A percentile compares a stretch with the other conserved stretches of the same genome.
Conservation (phyloP, 164 flowering plant species). For the Stephania japonica region DNA sequence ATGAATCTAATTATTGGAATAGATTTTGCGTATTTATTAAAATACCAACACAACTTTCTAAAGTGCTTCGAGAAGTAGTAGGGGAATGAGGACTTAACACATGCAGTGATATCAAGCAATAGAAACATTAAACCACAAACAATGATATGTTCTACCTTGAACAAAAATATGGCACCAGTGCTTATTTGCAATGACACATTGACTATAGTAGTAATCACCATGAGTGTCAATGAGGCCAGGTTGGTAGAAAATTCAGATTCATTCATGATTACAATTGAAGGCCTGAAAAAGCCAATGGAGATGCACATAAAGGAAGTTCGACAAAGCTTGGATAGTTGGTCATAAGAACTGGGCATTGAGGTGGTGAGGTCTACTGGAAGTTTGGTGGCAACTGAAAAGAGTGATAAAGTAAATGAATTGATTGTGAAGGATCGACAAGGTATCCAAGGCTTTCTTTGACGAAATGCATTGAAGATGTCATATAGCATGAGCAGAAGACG, state of each 20-base stretch:
- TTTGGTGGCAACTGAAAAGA: conserved; percentile 7
- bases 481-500: not conserved
- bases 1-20: too few species aligned
- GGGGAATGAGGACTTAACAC: not conserved
- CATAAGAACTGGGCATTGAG: conserved; percentile 1
- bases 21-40: too few species aligned
- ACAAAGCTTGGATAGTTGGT: conserved; percentile 13
- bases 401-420: conserved; percentile 2
- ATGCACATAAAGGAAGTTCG: not conserved
- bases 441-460: conserved; percentile 5
- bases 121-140: not conserved
- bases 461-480: not conserved
- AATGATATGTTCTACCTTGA: conserved; percentile 1
- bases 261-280: not conserved
- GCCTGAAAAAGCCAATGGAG: not conserved
- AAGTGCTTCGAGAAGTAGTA: too few species aligned
- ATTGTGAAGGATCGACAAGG: conserved; percentile 5
- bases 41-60: too few species aligned
- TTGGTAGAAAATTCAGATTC: not conserved
- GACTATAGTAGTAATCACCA: not conserved
- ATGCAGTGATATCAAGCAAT: not conserved
- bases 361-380: conserved; percentile 14
- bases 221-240: not conserved
- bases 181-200: not conserved
- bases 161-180: not conserved